Evolutionary conservation across 139 green algal genomes (phyloP).

Genomic region (Chlorella sp.): DNA sequence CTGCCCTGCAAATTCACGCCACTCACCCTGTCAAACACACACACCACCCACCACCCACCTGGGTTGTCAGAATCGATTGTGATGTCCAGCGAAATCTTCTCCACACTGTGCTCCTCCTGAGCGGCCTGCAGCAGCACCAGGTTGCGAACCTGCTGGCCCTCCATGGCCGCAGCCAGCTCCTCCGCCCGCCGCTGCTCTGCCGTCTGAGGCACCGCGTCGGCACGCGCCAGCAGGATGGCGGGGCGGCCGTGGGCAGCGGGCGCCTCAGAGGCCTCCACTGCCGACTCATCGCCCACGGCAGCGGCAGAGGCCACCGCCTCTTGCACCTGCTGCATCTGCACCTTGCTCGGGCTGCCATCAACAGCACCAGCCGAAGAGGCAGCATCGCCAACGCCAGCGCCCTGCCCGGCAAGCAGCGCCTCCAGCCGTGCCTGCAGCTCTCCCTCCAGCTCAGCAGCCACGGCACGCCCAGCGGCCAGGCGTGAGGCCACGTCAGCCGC

Average conservation of each 20-base stretch:
- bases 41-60: not conserved
- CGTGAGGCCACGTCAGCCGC: constrained; percentile 3
- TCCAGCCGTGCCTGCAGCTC: not conserved
- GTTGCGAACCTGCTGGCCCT: not conserved
- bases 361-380: not conserved
- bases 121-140: not conserved
- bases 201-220: not conserved
- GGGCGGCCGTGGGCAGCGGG: not conserved
- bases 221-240: not conserved
- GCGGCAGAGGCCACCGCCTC: not conserved
- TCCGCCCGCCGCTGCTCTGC: constrained; percentile 15
- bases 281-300: not conserved
- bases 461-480: not conserved
- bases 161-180: not conserved
- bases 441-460: not conserved
- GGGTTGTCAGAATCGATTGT: constrained; percentile 13
- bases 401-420: not conserved
- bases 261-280: not conserved
- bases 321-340: not conserved
- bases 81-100: constrained; percentile 20
- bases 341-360: not conserved
- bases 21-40: not conserved
- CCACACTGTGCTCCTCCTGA: not conserved
- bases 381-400: not conserved
- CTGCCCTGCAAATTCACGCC: not conserved